Base-by-base conservation (phyloP, 805 yeast species). In the Metschnikowia vanudenii region DNA sequence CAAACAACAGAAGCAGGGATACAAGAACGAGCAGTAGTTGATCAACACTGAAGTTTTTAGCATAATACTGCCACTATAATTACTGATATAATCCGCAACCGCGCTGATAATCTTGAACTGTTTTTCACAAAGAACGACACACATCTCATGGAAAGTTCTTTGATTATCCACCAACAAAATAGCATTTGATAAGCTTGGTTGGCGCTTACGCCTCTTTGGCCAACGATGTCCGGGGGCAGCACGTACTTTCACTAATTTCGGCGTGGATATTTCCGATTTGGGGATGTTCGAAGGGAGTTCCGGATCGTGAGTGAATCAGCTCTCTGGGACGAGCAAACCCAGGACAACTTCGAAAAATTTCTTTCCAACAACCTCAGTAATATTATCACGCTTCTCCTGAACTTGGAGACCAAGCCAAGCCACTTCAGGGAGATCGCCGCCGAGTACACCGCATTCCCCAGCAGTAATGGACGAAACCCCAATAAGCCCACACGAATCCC, bases 121-220 rank as follows among this genome's bases (percentile, higher is more conserved):
- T n/a, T n/a, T n/a, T n/a, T n/a, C n/a, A n/a, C n/a, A n/a, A n/a
- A n/a, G n/a, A n/a, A n/a, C n/a, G n/a, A n/a, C n/a, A n/a, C n/a
- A n/a, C n/a, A n/a, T n/a, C n/a, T n/a, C n/a, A n/a, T n/a, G n/a
- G n/a, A n/a, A n/a, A n/a, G n/a, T n/a, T n/a, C n/a, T n/a, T n/a
- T n/a, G n/a, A n/a, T n/a, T n/a, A n/a, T n/a, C n/a, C n/a, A n/a
- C n/a, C n/a, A n/a, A n/a, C n/a, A n/a, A n/a, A n/a, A n/a, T n/a
- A n/a, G n/a, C n/a, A n/a, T n/a, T n/a, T n/a, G n/a, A n/a, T n/a
- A n/a, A n/a, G n/a, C n/a, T n/a, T 94, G 2, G 88, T 96, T 1
- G 88, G 90, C 57, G 86, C 90, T 3, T 94, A 89, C 63, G 99
- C 94, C 12, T 84, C 81, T 53, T 76, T 94, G 24, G 99, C 99